Base-by-base conservation (phyloP, 805 yeast species). In the Candida krabiensis region DNA sequence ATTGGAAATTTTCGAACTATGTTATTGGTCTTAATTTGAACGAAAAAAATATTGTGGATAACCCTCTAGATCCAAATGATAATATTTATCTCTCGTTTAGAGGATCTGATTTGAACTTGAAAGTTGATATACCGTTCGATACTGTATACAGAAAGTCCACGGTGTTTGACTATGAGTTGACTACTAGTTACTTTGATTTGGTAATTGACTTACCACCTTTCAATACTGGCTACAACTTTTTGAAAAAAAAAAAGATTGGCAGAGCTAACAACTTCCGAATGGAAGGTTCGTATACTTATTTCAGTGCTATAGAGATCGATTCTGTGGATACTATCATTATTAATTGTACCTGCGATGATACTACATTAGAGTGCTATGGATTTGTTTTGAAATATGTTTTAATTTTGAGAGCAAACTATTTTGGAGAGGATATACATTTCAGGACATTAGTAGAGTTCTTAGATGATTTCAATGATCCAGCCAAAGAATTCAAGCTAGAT, bases 391-490 rank as follows among this genome's bases (percentile, higher is more conserved):
- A 83, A 46, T 88, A 85, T 57, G 66, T 91, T 28, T 77, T 89
- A 68, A 74, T 79, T 12, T 69, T 93, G 33, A 75, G 83, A 32
- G 96, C 86, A 55, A 93, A 93, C 56, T 91, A 93, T 57, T 86
- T 93, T 59, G 99, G 99, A 2, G 93, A 86, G 30, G 71, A 74
- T 43, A 71, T 77, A n/a, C 86, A 81, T 49, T 93, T 93, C 57
- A 80, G 77, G 47, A 93, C 98, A 0, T 72, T 88, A 31, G 93
- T 87, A 46, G 99, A 91, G 56, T 90, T 81, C 48, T 75, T 80
- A 4, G 60, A 56, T 14, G 43, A 37, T 5, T 40, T 46, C 40
- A 44, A 38, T 19, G 40, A 33, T 4, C 19, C n/a, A 15, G 27
- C 8, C 8, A 16, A 12, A 15, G 32, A 19, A 9, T 17, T 9